Percentiles rank a stretch among this genome's conserved stretches.
These are phyloP conservation scores for Penicillium sp. DNA, from an alignment of 2,329 filamentous ascomycete species.

Conservation along the genomic window DNA sequence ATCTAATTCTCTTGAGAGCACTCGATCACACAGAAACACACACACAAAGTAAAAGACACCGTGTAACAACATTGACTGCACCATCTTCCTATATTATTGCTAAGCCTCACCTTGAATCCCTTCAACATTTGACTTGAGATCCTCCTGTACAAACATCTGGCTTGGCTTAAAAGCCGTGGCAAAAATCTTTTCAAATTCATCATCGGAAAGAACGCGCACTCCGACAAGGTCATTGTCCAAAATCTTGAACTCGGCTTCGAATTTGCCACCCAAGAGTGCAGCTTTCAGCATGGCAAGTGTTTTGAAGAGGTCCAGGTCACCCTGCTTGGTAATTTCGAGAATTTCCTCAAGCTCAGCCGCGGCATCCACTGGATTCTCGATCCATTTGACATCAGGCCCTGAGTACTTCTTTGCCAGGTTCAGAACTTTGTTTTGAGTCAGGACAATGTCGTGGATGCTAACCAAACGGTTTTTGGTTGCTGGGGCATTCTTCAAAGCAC, in stretches of 20 bases:
- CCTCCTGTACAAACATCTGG: not conserved
- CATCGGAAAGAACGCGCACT: not conserved
- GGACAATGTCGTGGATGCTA: not conserved
- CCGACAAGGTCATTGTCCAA: slow-evolving; percentile 2
- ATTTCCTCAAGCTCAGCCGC: not conserved
- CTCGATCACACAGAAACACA: not conserved
- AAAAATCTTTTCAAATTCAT: slow-evolving; percentile 3
- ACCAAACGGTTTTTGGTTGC: slow-evolving; percentile 1
- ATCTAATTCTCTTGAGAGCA: not conserved
- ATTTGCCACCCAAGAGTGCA: slow-evolving; percentile 1
- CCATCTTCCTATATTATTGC: not conserved
- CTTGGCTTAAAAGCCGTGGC: not conserved
- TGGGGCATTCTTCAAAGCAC: not conserved
- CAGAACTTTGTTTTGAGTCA: slow-evolving; percentile 1
- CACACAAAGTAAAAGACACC: not conserved
- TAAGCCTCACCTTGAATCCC: not conserved
- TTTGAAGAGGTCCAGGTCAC: not conserved
- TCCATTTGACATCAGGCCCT: not conserved
- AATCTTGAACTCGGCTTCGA: not conserved
- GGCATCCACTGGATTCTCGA: not conserved
- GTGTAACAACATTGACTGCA: not conserved
- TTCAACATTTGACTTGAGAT: not conserved
- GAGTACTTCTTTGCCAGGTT: slow-evolving; percentile 5
- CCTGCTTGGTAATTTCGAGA: not conserved
- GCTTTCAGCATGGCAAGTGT: slow-evolving; percentile 1